Percentiles rank a stretch among this genome's conserved stretches.
phyloP scores from a whole-genome alignment of 208 protist species.

The Leishmania lainsoni region DNA sequence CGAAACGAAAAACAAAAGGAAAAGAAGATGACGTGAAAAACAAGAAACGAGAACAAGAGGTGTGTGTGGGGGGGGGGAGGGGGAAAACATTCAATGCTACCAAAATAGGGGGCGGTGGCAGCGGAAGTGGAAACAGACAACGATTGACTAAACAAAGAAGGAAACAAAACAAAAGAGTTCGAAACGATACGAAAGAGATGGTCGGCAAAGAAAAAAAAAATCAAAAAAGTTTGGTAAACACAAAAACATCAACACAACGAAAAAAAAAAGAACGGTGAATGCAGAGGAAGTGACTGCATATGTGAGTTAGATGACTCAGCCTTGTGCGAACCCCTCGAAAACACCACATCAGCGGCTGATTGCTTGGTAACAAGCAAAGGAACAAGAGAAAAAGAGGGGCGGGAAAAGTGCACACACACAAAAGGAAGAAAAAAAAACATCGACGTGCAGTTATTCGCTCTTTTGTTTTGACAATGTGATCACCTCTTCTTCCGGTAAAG shows the following conservation, averaged over 20 bases:
- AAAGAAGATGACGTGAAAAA: no score
- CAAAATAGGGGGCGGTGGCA: no score
- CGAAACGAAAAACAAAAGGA: background rate
- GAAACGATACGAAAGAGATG: background rate
- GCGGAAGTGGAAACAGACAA: background rate
- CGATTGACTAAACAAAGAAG: background rate
- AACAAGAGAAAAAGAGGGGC: slow-evolving; percentile 1
- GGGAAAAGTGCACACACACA: background rate
- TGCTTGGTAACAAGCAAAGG: background rate
- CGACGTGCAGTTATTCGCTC: background rate
- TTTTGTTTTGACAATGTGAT: background rate
- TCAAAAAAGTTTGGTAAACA: background rate
- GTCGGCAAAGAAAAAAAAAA: background rate
- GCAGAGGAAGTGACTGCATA: background rate
- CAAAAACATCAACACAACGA: slow-evolving; percentile 6
- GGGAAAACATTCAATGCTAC: no score
- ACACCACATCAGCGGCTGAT: no score
- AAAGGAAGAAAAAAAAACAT: slow-evolving; percentile 5
- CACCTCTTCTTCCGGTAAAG: background rate
- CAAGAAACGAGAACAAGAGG: background rate
- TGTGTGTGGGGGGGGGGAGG: no score
- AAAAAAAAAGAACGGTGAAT: background rate
- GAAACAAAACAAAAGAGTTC: background rate
- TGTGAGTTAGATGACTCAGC: no score
- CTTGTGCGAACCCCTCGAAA: no score